phyloP scores from a whole-genome alignment of 169 alveolate species.

The Cryptosporidium sp. region DNA sequence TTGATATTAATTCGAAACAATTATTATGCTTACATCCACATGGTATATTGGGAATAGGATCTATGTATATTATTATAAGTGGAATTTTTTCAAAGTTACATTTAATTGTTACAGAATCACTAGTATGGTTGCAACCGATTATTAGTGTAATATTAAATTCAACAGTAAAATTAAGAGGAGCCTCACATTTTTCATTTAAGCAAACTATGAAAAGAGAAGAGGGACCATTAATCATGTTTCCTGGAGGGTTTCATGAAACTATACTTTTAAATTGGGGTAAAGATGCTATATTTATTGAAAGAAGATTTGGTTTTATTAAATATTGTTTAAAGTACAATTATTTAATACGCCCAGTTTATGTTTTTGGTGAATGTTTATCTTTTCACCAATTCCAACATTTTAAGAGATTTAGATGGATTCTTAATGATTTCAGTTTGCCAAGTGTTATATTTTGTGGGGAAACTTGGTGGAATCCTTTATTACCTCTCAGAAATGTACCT shows the following conservation, averaged over 20 bases:
- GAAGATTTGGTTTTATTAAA: conserved; percentile 65
- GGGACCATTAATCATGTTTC: conserved; percentile 69
- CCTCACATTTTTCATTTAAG: conserved; percentile 47
- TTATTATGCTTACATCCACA: conserved; percentile 66
- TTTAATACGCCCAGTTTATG: conserved; percentile 67
- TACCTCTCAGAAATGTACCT: conserved; percentile 57
- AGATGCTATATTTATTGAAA: conserved; percentile 35
- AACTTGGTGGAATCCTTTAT: conserved; percentile 72
- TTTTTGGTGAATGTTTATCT: conserved; percentile 71
- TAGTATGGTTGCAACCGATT: conserved; percentile 71
- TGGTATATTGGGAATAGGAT: conserved; percentile 67
- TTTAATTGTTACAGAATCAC: conserved; percentile 60
- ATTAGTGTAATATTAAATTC: conserved; percentile 40
- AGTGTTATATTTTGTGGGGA: conserved; percentile 64
- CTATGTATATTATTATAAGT: conserved; percentile 23
- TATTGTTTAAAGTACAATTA: conserved; percentile 61
- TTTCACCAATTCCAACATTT: conserved; percentile 38
- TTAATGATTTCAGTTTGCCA: conserved; percentile 63
- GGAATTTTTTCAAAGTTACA: conserved; percentile 31
- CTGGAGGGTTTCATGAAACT: conserved; percentile 75
- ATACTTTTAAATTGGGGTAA: conserved; percentile 62
- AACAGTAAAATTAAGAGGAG: conserved; percentile 65
- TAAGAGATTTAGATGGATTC: conserved; percentile 38
- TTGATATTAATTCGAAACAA: conserved; percentile 35
- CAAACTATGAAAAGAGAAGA: conserved; percentile 52